Evolutionary conservation across 257 asterid genomes (phyloP).

Genomic region (Cinchona pubescens): DNA sequence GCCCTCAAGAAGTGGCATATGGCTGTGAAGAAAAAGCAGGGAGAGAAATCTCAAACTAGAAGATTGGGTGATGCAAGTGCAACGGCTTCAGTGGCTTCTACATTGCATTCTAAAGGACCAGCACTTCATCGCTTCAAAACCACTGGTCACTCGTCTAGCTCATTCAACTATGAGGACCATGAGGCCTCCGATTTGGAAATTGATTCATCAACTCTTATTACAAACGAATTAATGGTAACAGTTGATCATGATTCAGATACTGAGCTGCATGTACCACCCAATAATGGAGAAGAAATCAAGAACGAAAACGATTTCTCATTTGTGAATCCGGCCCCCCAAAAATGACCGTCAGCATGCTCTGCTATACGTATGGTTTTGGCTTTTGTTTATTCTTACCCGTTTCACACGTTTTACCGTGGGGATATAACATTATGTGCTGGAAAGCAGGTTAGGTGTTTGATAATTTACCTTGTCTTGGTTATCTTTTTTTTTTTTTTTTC

Average conservation of each 20-base stretch:
- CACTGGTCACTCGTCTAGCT: slow-evolving; percentile 53
- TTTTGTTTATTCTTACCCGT: background rate
- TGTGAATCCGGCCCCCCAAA: slow-evolving; percentile 45
- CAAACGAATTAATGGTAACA: slow-evolving; percentile 40
- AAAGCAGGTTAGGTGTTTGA: background rate
- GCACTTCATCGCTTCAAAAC: slow-evolving; percentile 68
- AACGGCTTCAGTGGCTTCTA: slow-evolving; percentile 53
- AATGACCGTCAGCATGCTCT: slow-evolving; percentile 21
- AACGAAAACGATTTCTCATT: slow-evolving; percentile 70
- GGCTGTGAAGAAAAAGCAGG: slow-evolving; percentile 75
- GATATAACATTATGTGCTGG: background rate
- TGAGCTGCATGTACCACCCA: slow-evolving; percentile 22
- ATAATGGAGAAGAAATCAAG: slow-evolving; percentile 28
- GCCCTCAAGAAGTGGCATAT: slow-evolving; percentile 90
- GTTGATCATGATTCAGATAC: slow-evolving; percentile 28
- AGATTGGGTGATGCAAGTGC: slow-evolving; percentile 63
- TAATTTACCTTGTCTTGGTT: no score
- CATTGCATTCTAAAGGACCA: slow-evolving; percentile 47
- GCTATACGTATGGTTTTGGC: background rate
- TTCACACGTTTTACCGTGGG: background rate
- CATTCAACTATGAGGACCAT: slow-evolving; percentile 33
- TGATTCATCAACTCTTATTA: slow-evolving; percentile 52
- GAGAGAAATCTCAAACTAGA: slow-evolving; percentile 52
- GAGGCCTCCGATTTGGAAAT: slow-evolving; percentile 53
- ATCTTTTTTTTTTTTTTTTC: no score